Evolutionary conservation across 2,329 filamentous ascomycete genomes (phyloP), one percentile per base, ranked within the genome.

Genomic region (Penicillium sp.): DNA sequence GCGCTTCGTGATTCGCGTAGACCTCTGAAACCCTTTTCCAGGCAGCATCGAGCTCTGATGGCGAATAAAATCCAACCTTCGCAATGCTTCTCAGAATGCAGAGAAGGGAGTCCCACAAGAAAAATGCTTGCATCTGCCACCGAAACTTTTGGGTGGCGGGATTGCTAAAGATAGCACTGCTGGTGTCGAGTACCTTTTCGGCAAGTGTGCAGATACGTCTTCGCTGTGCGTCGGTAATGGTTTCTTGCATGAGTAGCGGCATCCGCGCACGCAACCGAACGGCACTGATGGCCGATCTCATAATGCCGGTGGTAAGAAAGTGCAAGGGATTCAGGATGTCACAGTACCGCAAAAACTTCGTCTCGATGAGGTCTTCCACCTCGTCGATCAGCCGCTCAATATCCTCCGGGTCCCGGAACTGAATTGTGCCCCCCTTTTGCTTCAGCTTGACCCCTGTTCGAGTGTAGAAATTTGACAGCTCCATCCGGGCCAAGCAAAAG

Each of bases 71-170:
- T 65, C 61, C 73, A 70, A 45, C 38, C 30, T 73, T 71, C 14
- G 73, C 63, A 0, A 79, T 65, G 49, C 75, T 75, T 60, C 67
- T 75, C 33, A 84, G 69, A 28, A 84, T 70, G 64, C 80, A 80
- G 13, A 83, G 75, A 46, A 82, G 75, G 2, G 80, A 75, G 57
- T 83, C 81, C 81, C 82, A 84, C 35, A 79, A 71, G 65, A 82
- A 85, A 33, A 80, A 76, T 11, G 74, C 66, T 28, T 80, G 71
- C 37, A 77, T 70, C 52, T 81, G 78, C 79, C 80, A 82, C 25
- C 71, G 68, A 60, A 76, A 82, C 14, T 71, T 70, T 26, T 72
- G 68, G 53, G 78, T 68, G 8, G 68, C 69, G 33, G 72, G 70
- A 40, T 77, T 78, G 1, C 68, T 72, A 30, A 79, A 76, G 8